A percentile compares a stretch with the other conserved stretches of the same genome.
phyloP scores from a whole-genome alignment of 441 rosid species.

The Melastoma candidum region DNA sequence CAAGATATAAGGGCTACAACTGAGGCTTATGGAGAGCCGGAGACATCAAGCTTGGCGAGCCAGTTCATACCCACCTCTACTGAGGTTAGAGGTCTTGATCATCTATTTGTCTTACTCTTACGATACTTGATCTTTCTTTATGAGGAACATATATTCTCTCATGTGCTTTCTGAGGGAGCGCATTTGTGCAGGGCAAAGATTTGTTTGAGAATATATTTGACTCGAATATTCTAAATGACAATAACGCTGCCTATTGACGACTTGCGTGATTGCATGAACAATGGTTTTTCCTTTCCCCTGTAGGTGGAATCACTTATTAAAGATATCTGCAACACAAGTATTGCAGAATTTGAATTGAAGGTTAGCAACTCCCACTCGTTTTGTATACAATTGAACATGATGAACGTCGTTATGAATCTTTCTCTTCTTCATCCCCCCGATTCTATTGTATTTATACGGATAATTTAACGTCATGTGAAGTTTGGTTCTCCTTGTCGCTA shows the following conservation, averaged over 20 bases:
- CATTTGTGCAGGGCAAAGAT: no score
- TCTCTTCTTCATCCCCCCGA: not conserved
- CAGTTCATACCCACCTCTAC: conserved; percentile 50
- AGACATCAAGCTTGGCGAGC: conserved; percentile 35
- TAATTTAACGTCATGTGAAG: no score
- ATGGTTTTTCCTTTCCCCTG: not conserved
- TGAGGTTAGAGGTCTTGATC: conserved; percentile 36
- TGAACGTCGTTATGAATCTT: conserved; percentile 5
- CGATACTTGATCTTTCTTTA: not conserved
- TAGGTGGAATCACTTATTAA: conserved; percentile 69
- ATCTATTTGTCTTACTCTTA: not conserved
- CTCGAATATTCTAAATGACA: conserved; percentile 2
- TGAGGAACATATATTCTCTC: not conserved
- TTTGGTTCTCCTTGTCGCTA: not conserved
- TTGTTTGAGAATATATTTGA: not conserved
- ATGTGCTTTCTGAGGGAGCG: not conserved
- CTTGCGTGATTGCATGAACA: no score
- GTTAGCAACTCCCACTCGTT: conserved; percentile 21
- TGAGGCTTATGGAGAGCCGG: conserved; percentile 27
- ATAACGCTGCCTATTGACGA: conserved; percentile 1
- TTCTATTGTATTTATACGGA: no score
- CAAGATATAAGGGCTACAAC: conserved; percentile 21
- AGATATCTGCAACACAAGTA: conserved; percentile 56
- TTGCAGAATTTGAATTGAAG: conserved; percentile 78
- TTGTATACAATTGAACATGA: not conserved